These are phyloP conservation scores for Aegilops speltoides DNA, from an alignment of 176 grass and related monocot genomes.

Conservation along the genomic window DNA sequence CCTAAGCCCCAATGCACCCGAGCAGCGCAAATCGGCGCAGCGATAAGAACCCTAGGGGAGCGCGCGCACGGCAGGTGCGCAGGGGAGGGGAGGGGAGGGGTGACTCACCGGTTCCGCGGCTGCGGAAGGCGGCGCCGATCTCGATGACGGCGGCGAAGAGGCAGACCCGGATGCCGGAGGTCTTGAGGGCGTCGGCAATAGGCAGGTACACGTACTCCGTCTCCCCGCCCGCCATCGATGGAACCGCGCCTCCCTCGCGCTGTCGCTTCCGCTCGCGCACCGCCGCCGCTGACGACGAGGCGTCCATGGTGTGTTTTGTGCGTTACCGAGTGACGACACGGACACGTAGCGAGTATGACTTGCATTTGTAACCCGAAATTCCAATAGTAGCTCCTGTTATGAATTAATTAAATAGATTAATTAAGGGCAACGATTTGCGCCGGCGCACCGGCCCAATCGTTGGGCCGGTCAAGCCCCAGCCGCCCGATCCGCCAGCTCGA, in stretches of 20 bases:
- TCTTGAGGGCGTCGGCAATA: constrained; percentile 42
- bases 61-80: too few species aligned
- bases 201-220: constrained; percentile 44
- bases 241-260: constrained; percentile 16
- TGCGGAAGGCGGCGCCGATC: constrained; percentile 41
- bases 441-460: too few species aligned
- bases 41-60: background rate
- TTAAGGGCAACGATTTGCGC: too few species aligned
- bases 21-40: background rate
- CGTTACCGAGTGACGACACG: background rate
- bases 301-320: background rate
- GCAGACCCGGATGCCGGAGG: constrained; percentile 24
- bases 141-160: constrained; percentile 39
- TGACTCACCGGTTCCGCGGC: constrained; percentile 53
- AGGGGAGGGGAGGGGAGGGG: background rate
- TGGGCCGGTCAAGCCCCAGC: too few species aligned
- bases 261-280: constrained; percentile 14
- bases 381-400: too few species aligned
- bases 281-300: background rate
- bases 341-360: background rate
- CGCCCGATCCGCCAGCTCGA: too few species aligned
- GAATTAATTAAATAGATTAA: too few species aligned
- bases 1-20: background rate
- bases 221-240: background rate
- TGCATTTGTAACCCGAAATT: too few species aligned